Percentiles rank a stretch among this genome's conserved stretches.
Conservation (phyloP, 2,329 filamentous ascomycete genomes). For the Penicillium sp. region DNA sequence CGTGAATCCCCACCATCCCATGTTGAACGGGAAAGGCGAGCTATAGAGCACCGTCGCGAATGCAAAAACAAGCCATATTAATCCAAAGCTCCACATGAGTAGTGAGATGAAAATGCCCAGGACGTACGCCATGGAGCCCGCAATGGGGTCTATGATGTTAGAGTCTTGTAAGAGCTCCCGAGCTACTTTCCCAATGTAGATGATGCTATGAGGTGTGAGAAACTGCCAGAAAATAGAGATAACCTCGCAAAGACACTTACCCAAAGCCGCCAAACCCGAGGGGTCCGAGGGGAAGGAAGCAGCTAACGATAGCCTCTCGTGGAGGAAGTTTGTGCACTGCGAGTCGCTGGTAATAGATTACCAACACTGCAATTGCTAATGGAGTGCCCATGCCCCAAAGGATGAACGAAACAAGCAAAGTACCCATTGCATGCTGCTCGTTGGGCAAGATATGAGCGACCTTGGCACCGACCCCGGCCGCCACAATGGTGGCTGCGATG, state of each 20-base stretch:
- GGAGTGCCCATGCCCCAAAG: slow-evolving; percentile 68
- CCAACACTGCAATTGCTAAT: slow-evolving; percentile 63
- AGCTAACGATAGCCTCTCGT: slow-evolving; percentile 67
- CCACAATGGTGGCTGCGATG: slow-evolving; percentile 67
- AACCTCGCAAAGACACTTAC: slow-evolving; percentile 14
- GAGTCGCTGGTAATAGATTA: slow-evolving; percentile 70
- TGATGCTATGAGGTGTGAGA: slow-evolving; percentile 40
- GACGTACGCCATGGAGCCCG: slow-evolving; percentile 61
- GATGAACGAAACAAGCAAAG: slow-evolving; percentile 66
- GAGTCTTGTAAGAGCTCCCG: slow-evolving; percentile 45
- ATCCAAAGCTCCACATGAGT: slow-evolving; percentile 60
- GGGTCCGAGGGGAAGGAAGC: slow-evolving; percentile 68
- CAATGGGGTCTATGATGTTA: slow-evolving; percentile 38
- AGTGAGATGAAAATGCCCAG: slow-evolving; percentile 57
- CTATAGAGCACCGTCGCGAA: slow-evolving; percentile 48
- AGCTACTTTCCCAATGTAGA: slow-evolving; percentile 51
- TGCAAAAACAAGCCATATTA: slow-evolving; percentile 59
- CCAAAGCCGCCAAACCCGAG: slow-evolving; percentile 67
- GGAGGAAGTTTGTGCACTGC: slow-evolving; percentile 67
- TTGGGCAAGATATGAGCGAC: slow-evolving; percentile 63
- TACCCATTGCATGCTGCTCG: slow-evolving; percentile 59
- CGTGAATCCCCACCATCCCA: slow-evolving; percentile 63
- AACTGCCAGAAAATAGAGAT: background rate
- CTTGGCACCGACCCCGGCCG: slow-evolving; percentile 64
- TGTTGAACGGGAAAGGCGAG: slow-evolving; percentile 57